Percentiles rank a stretch among this genome's conserved stretches.
These are phyloP conservation scores for Argentina anserina DNA, from an alignment of 306 rosid species.

Conservation along the genomic window DNA sequence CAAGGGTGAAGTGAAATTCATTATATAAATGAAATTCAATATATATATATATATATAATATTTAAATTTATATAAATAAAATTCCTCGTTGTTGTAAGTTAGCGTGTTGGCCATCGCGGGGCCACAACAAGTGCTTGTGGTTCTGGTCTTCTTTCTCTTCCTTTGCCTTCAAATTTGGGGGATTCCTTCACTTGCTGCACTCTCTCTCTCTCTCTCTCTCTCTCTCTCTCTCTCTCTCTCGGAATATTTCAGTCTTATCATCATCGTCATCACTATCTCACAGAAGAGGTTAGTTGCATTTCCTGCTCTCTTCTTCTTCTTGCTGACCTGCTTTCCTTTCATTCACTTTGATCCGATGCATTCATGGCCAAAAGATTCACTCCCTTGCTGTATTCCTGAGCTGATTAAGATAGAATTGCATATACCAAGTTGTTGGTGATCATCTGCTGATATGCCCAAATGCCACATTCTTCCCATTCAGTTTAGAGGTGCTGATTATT, in stretches of 20 bases:
- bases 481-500: too few relatives aligned
- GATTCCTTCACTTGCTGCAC: too few relatives aligned
- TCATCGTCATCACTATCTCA: background rate
- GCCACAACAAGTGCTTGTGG: constrained; percentile 65
- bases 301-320: constrained; percentile 1
- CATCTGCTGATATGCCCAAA: background rate
- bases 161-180: constrained; percentile 8
- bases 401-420: background rate
- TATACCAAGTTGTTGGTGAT: background rate
- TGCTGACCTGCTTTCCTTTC: background rate
- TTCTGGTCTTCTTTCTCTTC: constrained; percentile 18
- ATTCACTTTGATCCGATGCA: background rate
- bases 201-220: background rate
- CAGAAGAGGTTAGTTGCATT: constrained; percentile 19
- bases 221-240: background rate
- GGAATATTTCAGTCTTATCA: background rate
- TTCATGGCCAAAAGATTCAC: background rate
- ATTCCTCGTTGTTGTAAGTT: background rate
- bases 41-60: too few relatives aligned
- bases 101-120: constrained; percentile 52
- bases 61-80: too few relatives aligned
- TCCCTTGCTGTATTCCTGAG: background rate
- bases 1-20: too few relatives aligned
- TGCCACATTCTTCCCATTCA: background rate
- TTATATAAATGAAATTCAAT: too few relatives aligned